A percentile compares a stretch with the other conserved stretches of the same genome.
These are phyloP conservation scores for Tagetes patula DNA, from an alignment of 129 eudicot species.

Conservation along the genomic window DNA sequence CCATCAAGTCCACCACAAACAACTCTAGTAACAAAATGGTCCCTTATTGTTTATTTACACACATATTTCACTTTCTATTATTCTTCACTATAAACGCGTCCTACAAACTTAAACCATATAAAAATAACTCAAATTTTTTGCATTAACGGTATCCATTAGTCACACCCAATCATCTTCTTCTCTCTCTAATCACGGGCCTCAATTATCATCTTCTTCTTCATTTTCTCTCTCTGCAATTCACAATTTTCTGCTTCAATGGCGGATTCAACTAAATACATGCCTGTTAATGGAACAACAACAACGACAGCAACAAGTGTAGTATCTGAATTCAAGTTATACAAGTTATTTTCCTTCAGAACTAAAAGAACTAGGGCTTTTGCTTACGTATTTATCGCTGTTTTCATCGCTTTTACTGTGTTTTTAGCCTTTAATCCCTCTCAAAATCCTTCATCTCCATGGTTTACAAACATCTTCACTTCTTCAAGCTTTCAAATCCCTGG, in stretches of 20 bases:
- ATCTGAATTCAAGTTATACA: slow-evolving; percentile 48
- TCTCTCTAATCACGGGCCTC: slow-evolving; percentile 25
- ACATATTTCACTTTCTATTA: too few relatives aligned
- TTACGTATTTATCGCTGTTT: slow-evolving; percentile 50
- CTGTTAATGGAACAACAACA: slow-evolving; percentile 44
- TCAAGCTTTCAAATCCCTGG: slow-evolving; percentile 13
- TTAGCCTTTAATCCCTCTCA: slow-evolving; percentile 66
- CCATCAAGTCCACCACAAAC: too few relatives aligned
- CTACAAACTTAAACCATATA: neutral
- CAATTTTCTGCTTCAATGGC: slow-evolving; percentile 44
- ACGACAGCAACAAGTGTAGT: neutral
- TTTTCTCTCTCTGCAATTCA: slow-evolving; percentile 21
- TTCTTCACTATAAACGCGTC: neutral
- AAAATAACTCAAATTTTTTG: neutral
- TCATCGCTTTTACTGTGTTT: slow-evolving; percentile 60
- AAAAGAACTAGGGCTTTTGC: slow-evolving; percentile 47
- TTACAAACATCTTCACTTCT: slow-evolving; percentile 43
- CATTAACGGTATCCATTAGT: slow-evolving; percentile 2
- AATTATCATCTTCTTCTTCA: slow-evolving; percentile 7
- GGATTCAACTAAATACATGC: slow-evolving; percentile 61
- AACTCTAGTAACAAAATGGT: too few relatives aligned
- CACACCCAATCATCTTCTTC: slow-evolving; percentile 15
- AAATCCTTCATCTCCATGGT: slow-evolving; percentile 74
- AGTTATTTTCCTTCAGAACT: slow-evolving; percentile 42
- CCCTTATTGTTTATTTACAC: too few relatives aligned